phyloP scores from a whole-genome alignment of 176 grass and related monocot genomes.

The Bothriochloa decipiens region DNA sequence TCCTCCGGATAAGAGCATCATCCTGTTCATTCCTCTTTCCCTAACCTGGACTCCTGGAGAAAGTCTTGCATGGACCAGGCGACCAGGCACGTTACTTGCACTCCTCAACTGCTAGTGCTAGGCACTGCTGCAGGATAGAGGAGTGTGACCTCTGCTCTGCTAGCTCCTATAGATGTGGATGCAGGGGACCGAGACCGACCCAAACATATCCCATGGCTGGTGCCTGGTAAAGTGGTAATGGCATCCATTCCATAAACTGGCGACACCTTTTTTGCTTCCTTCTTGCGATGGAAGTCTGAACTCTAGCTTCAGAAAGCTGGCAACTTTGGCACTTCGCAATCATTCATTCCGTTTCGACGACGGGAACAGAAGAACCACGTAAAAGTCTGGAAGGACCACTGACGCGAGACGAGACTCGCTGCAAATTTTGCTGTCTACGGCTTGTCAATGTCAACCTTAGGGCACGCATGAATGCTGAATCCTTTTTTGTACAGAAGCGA shows the following conservation, averaged over 20 bases:
- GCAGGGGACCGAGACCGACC: neutral
- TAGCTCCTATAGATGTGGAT: neutral
- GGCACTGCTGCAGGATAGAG: neutral
- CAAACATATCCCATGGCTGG: neutral
- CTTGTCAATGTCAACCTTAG: too few species aligned
- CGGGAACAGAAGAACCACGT: too few species aligned
- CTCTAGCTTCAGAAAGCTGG: neutral
- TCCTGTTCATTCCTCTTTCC: neutral
- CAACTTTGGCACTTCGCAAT: neutral
- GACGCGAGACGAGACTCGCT: too few species aligned
- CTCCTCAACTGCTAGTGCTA: constrained; percentile 31
- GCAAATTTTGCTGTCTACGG: too few species aligned
- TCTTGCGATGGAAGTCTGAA: constrained; percentile 9
- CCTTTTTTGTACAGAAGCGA: neutral
- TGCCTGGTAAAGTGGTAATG: neutral
- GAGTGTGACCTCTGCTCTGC: neutral
- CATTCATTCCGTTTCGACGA: neutral
- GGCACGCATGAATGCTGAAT: neutral
- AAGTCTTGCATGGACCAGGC: too few species aligned
- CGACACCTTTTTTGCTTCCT: neutral
- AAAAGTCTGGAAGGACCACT: neutral
- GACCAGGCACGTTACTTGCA: neutral
- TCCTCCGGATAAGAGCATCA: neutral
- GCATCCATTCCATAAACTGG: neutral
- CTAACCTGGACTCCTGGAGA: too few species aligned